These are phyloP conservation scores for Oryza rufipogon DNA, from an alignment of 176 grass and related monocot species.

Conservation along the genomic window DNA sequence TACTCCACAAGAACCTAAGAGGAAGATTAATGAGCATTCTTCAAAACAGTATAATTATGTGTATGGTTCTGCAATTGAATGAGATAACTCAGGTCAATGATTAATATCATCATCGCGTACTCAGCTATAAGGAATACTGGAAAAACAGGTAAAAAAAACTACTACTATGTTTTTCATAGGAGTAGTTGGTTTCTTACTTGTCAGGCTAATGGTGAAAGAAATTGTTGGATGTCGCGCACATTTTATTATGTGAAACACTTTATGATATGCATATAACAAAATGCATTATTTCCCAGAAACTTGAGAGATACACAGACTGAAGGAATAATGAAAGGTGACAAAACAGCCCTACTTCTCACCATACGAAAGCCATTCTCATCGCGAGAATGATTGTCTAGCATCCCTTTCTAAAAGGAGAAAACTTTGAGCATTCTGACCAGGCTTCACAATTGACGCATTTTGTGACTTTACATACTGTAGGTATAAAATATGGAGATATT, in stretches of 20 bases:
- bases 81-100: neutral
- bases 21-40: neutral
- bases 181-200: neutral
- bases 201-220: neutral
- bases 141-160: neutral
- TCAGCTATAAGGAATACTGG: neutral
- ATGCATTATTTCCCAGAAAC: neutral
- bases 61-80: constrained; percentile 14
- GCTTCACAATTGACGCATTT: neutral
- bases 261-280: neutral
- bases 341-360: no score
- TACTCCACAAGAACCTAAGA: constrained; percentile 90
- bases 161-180: neutral
- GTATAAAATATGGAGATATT: neutral
- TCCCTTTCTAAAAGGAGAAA: constrained; percentile 13
- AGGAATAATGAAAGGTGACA: neutral
- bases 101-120: constrained; percentile 3
- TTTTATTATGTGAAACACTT: neutral
- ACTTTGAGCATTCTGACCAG: neutral
- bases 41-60: constrained; percentile 6
- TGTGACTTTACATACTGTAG: neutral
- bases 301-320: constrained; percentile 17
- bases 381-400: neutral
- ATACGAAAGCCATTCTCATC: neutral
- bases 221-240: neutral